phyloP scores from a whole-genome alignment of 495 filamentous ascomycete species.

The Sabuloglossum arenarium region DNA sequence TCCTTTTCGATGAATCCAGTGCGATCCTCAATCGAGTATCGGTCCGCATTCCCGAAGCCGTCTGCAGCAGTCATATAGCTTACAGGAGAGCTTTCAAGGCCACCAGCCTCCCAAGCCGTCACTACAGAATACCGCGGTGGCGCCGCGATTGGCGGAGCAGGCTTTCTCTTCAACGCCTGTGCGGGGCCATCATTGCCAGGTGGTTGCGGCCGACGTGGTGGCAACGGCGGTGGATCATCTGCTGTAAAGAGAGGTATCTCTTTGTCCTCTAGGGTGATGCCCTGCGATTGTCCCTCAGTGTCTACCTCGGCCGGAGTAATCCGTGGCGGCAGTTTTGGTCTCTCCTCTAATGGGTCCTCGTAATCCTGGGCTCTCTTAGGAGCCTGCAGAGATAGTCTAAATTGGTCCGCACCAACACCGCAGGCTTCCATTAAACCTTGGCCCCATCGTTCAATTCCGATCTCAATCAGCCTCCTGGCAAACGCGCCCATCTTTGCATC shows the following conservation, averaged over 20 bases:
- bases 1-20: background rate
- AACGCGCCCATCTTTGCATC: conserved; percentile 26
- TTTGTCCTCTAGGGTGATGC: background rate
- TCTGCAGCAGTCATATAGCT: background rate
- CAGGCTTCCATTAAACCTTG: conserved; percentile 1
- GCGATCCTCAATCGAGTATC: background rate
- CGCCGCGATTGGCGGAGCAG: background rate
- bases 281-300: background rate
- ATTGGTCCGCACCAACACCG: background rate
- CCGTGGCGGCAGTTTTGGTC: background rate
- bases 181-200: background rate
- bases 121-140: background rate
- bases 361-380: background rate
- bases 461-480: conserved; percentile 20
- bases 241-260: background rate
- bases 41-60: background rate
- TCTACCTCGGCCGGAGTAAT: background rate
- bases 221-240: background rate
- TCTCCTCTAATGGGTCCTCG: background rate
- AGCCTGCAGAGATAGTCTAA: background rate
- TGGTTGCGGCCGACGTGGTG: background rate
- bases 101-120: background rate
- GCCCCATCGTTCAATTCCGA: conserved; percentile 15
- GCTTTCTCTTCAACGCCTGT: background rate
- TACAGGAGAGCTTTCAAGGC: background rate